Evolutionary conservation across 2,329 filamentous ascomycete species (phyloP).

Genomic region (Aspergillus pseudotamarii): DNA sequence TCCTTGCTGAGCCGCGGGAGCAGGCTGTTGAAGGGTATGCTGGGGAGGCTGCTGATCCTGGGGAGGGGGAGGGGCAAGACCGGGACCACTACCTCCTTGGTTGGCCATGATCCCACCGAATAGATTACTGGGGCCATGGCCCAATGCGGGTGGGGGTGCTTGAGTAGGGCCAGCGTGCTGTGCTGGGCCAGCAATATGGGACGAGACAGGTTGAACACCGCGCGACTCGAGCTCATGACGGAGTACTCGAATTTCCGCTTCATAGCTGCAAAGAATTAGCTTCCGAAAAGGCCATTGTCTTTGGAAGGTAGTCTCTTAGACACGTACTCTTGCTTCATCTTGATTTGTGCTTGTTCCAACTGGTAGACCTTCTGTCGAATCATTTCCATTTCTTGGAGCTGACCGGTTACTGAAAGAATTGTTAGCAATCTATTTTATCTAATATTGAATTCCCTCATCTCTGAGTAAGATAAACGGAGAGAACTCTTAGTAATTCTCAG

Average conservation of each 20-base stretch:
- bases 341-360: constrained; percentile 86
- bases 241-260: constrained; percentile 83
- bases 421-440: not conserved
- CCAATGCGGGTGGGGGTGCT: constrained; percentile 81
- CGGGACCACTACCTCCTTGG: constrained; percentile 79
- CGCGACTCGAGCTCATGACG: constrained; percentile 82
- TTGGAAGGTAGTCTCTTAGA: constrained; percentile 3
- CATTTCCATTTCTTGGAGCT: constrained; percentile 93
- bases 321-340: constrained; percentile 86
- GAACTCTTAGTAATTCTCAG: not conserved
- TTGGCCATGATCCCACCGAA: constrained; percentile 97
- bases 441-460: too few species aligned
- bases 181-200: constrained; percentile 71
- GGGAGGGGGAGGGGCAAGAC: constrained; percentile 74
- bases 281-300: constrained; percentile 8
- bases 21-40: constrained; percentile 62
- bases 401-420: constrained; percentile 70
- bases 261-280: constrained; percentile 66
- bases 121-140: constrained; percentile 83
- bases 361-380: constrained; percentile 91
- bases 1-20: constrained; percentile 60
- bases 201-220: constrained; percentile 64
- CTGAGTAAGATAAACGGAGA: not conserved
- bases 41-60: constrained; percentile 64
- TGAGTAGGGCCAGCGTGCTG: constrained; percentile 81